Base-by-base conservation (phyloP, 257 asterid species). In the Primulina huaijiensis region DNA sequence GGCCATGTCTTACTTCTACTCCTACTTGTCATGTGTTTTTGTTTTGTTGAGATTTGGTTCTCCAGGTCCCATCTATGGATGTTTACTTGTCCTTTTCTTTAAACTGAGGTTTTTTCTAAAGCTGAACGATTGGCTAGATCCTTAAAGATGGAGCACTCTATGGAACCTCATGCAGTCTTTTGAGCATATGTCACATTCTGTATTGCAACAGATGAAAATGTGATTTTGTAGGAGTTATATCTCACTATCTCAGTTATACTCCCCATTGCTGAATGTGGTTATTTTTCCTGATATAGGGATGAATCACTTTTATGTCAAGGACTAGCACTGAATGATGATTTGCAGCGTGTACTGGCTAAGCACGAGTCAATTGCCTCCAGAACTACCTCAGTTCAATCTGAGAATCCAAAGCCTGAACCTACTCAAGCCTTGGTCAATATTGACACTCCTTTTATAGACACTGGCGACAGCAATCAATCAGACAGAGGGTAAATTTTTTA, bases 241-340 rank as follows among this genome's bases (percentile, higher is more conserved):
- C 40, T 79, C 72, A 62, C 56, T n/a, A 31, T 59, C 61, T 38
- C 7, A 38, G 34, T 27, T 8, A 37, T 19, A 21, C 9, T 60
- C 37, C 9, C 27, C 62, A 25, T 68, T 25, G 50, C 43, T 58
- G 73, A 65, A 67, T 65, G 60, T 69, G 5, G 58, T 70, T 33
- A 68, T 3, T 56, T 80, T 61, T 73, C 70, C 69, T 63, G 25
- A 31, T 83, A 74, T 81, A 91, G 99, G 77, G 99, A 94, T 79
- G 99, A 94, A 72, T 89, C 96, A 17, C 80, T 94, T 60, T 81
- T 94, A 74, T 82, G 96, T 82, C 97, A 90, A 83, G 99, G 97
- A 72, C 83, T 94, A 79, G 83, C 97, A 23, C 82, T 91, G 74
- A 94, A 91, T 75, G 97, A 94, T 78, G 99, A 91, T 79, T 82